These are phyloP conservation scores for Psophocarpus tetragonolobus DNA, from an alignment of 306 rosid genomes.

Conservation along the genomic window DNA sequence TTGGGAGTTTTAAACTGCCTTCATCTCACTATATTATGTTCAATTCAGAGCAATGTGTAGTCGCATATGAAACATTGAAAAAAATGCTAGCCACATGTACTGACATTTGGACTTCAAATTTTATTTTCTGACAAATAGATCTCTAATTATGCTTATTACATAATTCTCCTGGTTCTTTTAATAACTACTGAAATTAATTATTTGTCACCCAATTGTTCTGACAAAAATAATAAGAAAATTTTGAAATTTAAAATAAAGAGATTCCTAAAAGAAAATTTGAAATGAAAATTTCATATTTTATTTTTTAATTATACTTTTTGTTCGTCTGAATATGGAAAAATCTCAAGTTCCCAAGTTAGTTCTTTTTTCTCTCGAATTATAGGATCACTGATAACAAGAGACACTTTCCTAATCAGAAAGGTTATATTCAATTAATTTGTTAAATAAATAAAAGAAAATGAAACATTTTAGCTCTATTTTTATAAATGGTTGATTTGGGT, in stretches of 20 bases:
- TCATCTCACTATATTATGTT: not conserved
- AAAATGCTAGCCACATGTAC: conserved; percentile 7
- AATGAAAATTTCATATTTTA: not conserved
- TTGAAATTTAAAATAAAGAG: not conserved
- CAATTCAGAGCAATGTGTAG: not conserved
- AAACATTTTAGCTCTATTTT: not conserved
- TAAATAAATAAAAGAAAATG: not conserved
- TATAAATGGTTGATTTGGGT: not conserved
- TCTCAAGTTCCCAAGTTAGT: not conserved
- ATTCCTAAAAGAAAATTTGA: not conserved
- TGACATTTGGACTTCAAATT: not conserved
- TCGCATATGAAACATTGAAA: conserved; percentile 37
- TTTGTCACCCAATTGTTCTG: not conserved
- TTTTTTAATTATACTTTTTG: not conserved
- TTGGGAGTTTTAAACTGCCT: not conserved
- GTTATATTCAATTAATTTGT: not conserved
- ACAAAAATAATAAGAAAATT: not conserved
- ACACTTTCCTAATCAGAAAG: not conserved
- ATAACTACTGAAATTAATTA: not conserved
- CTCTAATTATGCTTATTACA: not conserved
- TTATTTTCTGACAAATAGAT: not conserved
- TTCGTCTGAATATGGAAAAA: not conserved
- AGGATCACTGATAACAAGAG: not conserved
- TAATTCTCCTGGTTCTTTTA: not conserved
- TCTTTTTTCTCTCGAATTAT: not conserved